A percentile compares a stretch with the other conserved stretches of the same genome.
phyloP scores from a whole-genome alignment of 177 flowering plant genomes.

The Vitis hybrid region DNA sequence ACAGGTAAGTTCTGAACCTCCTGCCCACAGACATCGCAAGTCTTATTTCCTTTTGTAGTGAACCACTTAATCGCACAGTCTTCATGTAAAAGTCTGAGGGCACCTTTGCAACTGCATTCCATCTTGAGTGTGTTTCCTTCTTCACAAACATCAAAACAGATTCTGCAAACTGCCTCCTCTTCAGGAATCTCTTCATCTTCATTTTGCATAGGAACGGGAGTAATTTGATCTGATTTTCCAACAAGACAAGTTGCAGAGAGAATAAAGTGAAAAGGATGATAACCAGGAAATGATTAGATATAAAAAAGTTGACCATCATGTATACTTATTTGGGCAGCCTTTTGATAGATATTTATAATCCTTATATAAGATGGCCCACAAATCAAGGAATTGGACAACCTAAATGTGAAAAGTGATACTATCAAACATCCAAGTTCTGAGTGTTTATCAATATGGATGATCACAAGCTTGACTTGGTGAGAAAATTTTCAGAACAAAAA shows the following conservation, averaged over 20 bases:
- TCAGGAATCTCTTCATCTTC: slow-evolving; percentile 89
- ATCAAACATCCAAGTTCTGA: too few species aligned
- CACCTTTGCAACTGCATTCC: slow-evolving; percentile 98
- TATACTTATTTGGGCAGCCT: not conserved
- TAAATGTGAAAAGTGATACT: too few species aligned
- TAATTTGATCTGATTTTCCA: slow-evolving; percentile 48
- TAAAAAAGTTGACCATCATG: not conserved
- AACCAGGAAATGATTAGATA: not conserved
- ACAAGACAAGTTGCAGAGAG: not conserved
- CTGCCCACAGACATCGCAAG: slow-evolving; percentile 79
- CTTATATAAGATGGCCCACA: too few species aligned
- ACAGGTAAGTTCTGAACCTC: slow-evolving; percentile 89
- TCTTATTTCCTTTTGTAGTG: slow-evolving; percentile 63
- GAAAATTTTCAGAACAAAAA: too few species aligned
- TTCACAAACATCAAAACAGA: slow-evolving; percentile 69
- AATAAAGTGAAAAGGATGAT: not conserved
- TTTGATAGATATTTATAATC: too few species aligned
- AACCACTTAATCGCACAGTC: slow-evolving; percentile 88
- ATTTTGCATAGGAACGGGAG: slow-evolving; percentile 34
- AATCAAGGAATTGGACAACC: too few species aligned
- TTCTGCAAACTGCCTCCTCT: slow-evolving; percentile 88
- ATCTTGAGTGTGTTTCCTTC: slow-evolving; percentile 70
- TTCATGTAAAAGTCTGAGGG: slow-evolving; percentile 76
- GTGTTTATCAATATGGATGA: too few species aligned
- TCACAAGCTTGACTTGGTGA: too few species aligned